These are phyloP conservation scores for Neofusicoccum kwambonambiense DNA, from an alignment of 2,329 filamentous ascomycete species.

Conservation along the genomic window DNA sequence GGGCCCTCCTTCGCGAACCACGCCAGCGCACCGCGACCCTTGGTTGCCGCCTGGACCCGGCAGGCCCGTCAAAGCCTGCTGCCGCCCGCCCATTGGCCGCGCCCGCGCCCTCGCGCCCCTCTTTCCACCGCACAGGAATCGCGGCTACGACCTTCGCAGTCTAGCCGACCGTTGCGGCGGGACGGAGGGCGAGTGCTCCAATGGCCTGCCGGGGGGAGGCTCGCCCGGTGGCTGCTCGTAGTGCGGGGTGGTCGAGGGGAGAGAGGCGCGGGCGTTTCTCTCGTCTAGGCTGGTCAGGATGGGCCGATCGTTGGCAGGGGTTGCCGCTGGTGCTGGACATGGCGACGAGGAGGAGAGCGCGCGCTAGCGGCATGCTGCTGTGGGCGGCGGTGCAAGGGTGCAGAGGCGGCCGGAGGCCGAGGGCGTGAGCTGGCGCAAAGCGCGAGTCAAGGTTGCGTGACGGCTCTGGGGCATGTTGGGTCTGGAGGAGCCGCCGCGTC, in stretches of 20 bases:
- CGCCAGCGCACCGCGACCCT: neutral
- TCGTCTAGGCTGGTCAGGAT: slow-evolving; percentile 4
- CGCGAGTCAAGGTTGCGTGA: slow-evolving; percentile 12
- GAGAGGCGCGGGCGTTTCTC: neutral
- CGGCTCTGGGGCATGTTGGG: neutral
- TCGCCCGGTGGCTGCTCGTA: neutral
- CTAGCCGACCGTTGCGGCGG: neutral
- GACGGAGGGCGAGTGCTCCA: neutral
- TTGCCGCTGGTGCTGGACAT: neutral
- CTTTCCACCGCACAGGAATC: neutral
- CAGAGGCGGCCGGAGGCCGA: neutral
- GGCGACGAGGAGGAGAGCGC: neutral
- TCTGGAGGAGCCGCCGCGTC: neutral
- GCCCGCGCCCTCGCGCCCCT: neutral
- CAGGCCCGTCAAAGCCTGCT: neutral
- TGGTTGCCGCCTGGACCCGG: neutral
- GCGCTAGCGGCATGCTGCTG: neutral
- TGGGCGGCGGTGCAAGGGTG: neutral
- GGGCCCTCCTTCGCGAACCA: neutral
- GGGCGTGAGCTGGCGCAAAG: neutral
- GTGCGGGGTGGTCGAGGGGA: slow-evolving; percentile 7
- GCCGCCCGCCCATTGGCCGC: neutral
- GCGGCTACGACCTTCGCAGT: neutral
- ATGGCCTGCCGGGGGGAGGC: neutral
- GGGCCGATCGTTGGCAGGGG: neutral